Conservation (phyloP, 192 early-diverging fungal genomes). For the Backusella tarrabulga region DNA sequence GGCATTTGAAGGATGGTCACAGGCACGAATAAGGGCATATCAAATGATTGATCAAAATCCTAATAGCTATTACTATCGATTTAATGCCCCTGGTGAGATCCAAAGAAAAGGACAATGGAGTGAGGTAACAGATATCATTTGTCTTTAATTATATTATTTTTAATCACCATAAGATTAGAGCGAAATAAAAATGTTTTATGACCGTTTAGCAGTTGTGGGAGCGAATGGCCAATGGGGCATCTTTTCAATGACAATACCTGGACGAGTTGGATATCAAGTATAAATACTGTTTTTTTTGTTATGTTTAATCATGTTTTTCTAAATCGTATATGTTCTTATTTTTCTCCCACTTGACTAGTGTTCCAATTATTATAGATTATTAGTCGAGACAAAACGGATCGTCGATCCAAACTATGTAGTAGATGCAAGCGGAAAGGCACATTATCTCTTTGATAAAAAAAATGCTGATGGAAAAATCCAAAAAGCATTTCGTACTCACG, state of each 20-base stretch:
- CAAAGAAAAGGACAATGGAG: conserved; percentile 91
- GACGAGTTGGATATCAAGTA: conserved; percentile 92
- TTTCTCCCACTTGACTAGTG: conserved; percentile 49
- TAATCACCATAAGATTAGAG: conserved; percentile 38
- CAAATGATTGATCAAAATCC: conserved; percentile 89
- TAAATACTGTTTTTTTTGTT: background rate
- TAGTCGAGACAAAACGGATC: conserved; percentile 83
- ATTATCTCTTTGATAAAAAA: conserved; percentile 85
- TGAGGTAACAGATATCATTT: conserved; percentile 36
- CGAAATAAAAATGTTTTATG: conserved; percentile 81
- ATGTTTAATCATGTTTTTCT: background rate
- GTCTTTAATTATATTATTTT: background rate
- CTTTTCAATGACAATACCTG: conserved; percentile 91
- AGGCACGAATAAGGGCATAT: conserved; percentile 88
- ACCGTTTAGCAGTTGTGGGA: conserved; percentile 77
- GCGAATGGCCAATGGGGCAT: conserved; percentile 95
- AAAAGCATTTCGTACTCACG: conserved; percentile 76
- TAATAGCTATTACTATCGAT: conserved; percentile 97
- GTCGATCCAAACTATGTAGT: conserved; percentile 90
- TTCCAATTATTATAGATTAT: conserved; percentile 88
- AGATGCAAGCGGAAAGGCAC: conserved; percentile 82
- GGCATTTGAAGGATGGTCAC: conserved; percentile 93
- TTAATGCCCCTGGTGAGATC: conserved; percentile 92
- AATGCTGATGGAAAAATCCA: conserved; percentile 72
- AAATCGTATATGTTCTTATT: background rate